These are phyloP conservation scores for Gyromitra esculenta DNA, from an alignment of 2,329 filamentous ascomycete species.

Conservation along the genomic window DNA sequence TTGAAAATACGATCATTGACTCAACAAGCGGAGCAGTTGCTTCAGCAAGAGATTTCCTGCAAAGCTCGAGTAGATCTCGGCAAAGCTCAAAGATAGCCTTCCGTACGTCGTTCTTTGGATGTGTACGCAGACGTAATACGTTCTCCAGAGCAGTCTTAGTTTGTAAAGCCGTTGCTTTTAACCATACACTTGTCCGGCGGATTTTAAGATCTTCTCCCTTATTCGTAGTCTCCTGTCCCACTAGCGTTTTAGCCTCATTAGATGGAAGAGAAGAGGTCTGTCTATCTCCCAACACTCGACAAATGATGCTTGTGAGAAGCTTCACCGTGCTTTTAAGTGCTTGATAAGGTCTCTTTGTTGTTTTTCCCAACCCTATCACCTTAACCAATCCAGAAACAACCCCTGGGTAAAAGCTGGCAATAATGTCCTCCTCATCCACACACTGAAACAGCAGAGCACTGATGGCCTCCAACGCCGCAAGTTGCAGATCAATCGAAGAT, in stretches of 20 bases:
- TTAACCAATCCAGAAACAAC: constrained; percentile 84
- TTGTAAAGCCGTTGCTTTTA: constrained; percentile 80
- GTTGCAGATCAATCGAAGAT: constrained; percentile 73
- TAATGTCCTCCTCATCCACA: constrained; percentile 73
- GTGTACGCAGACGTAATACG: constrained; percentile 77
- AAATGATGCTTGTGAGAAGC: constrained; percentile 68
- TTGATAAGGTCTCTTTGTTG: constrained; percentile 67
- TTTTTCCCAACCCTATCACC: constrained; percentile 74
- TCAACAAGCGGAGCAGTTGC: constrained; percentile 79
- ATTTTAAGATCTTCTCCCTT: constrained; percentile 50
- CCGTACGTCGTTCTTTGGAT: constrained; percentile 75
- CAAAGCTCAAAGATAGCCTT: constrained; percentile 76
- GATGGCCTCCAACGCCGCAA: constrained; percentile 74
- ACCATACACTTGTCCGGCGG: constrained; percentile 67
- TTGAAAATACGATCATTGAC: constrained; percentile 76
- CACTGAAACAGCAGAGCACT: constrained; percentile 68
- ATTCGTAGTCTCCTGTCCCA: constrained; percentile 13
- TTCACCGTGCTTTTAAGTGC: constrained; percentile 73
- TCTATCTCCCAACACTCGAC: constrained; percentile 69
- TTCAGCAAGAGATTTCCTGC: constrained; percentile 75
- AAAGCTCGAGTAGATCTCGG: constrained; percentile 79
- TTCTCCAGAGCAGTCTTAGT: constrained; percentile 83
- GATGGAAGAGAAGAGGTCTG: constrained; percentile 65
- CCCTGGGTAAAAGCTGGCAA: constrained; percentile 87
- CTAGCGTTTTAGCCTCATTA: constrained; percentile 56